These are phyloP conservation scores for Diaporthe humulicola DNA, from an alignment of 2,329 filamentous ascomycete species.

Conservation along the genomic window DNA sequence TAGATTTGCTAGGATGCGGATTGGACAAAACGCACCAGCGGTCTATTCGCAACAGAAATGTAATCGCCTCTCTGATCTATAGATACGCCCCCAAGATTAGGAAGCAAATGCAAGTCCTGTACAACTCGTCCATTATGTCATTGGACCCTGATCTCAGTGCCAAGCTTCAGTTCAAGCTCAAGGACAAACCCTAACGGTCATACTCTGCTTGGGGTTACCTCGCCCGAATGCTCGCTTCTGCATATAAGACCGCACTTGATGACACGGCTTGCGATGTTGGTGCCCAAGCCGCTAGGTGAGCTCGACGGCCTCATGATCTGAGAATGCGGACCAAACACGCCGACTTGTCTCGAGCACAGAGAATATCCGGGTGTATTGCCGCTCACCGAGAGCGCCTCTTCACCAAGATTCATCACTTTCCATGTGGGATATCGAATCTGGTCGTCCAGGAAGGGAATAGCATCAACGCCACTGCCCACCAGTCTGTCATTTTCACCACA, in stretches of 20 bases:
- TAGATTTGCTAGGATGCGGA: not conserved
- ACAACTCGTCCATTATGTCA: not conserved
- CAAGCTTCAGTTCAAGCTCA: not conserved
- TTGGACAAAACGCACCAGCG: not conserved
- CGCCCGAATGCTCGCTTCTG: not conserved
- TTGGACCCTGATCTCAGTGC: not conserved
- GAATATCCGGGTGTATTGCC: not conserved
- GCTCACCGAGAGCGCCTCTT: constrained; percentile 20
- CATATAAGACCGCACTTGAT: not conserved
- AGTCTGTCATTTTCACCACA: not conserved
- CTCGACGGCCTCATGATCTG: not conserved
- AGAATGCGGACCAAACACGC: not conserved
- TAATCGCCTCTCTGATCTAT: not conserved
- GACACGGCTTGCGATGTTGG: not conserved
- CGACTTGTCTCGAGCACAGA: not conserved
- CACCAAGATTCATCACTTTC: not conserved
- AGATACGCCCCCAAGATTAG: not conserved
- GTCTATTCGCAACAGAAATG: not conserved
- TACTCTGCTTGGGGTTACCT: not conserved
- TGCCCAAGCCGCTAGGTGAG: too few species aligned
- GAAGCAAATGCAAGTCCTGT: too few species aligned
- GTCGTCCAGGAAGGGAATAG: not conserved
- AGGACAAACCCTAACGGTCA: not conserved
- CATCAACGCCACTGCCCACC: not conserved
- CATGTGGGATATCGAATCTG: not conserved